Evolutionary conservation across 371 early-diverging fungal species (phyloP).

Genomic region (Zopfochytrium polystomum): DNA sequence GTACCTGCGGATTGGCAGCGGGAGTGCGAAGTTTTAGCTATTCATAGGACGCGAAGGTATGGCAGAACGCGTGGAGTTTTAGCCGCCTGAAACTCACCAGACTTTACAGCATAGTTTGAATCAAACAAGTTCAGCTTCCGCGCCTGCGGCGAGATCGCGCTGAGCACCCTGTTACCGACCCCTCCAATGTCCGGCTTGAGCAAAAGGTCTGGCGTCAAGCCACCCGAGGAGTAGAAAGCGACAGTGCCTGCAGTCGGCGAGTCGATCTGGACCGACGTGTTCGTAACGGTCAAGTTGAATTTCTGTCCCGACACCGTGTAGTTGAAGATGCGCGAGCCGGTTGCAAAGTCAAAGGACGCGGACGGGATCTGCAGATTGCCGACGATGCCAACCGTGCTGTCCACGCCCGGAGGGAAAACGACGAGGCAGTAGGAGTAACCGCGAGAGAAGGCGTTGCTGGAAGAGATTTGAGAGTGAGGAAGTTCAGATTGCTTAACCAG

Average conservation of each 20-base stretch:
- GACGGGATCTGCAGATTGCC: slow-evolving; percentile 11
- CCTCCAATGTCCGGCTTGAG: slow-evolving; percentile 37
- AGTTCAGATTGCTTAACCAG: slow-evolving; percentile 16
- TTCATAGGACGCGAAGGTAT: not conserved
- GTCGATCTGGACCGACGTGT: not conserved
- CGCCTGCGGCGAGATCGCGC: slow-evolving; percentile 19
- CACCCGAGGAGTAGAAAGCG: slow-evolving; percentile 45
- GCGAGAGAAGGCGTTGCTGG: slow-evolving; percentile 15
- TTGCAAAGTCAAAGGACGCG: slow-evolving; percentile 6
- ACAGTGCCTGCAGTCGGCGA: slow-evolving; percentile 36
- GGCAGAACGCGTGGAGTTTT: too few relatives aligned
- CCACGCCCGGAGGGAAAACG: slow-evolving; percentile 21
- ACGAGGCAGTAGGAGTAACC: not conserved
- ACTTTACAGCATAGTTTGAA: slow-evolving; percentile 16
- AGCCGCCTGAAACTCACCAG: slow-evolving; percentile 16
- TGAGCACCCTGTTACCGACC: slow-evolving; percentile 29
- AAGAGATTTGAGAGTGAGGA: slow-evolving; percentile 8
- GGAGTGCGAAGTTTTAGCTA: too few relatives aligned
- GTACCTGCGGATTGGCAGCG: slow-evolving; percentile 50
- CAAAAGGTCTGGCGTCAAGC: slow-evolving; percentile 17
- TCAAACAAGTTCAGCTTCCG: not conserved
- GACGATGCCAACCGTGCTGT: not conserved
- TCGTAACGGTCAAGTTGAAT: not conserved
- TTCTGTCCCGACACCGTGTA: slow-evolving; percentile 2
- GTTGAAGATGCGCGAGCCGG: slow-evolving; percentile 19